Evolutionary conservation across 1,284 basidiomycete genomes (phyloP), one percentile per base, ranked within the genome.

Genomic region (Lentinula novae-zelandiae): DNA sequence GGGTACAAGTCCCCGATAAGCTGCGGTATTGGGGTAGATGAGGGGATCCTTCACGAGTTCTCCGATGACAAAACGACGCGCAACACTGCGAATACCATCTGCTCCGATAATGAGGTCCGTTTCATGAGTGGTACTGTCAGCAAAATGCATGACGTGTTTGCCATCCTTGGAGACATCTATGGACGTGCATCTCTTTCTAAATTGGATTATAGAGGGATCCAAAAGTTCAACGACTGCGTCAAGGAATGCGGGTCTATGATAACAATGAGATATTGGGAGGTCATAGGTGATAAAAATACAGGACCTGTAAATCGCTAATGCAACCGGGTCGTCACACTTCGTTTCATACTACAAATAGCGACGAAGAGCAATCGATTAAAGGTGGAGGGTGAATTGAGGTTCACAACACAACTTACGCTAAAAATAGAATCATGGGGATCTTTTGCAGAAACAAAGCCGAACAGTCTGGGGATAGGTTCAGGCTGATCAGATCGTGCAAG

Each of bases 51-150:
- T 66, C 22, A 66, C 62, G 2, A 60, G 63, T n/a, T 67, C 67
- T 13, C 70, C 71, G 5, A 74, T 66, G 17, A 81, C 71, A 40
- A 71, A 73, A 36, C 65, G 63, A 48, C 83, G 78, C 27, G 78
- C 71, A 1, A 67, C 65, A 61, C 82, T 84, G 66, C 74, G 79
- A 59, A 85, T 77, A 0, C 83, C 83, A 64, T 85, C 83, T 1
- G 82, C 78, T 10, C 82, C 82, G 56, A 85, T 73, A 22, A 85
- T 75, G 8, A 85, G 67, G 61, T 85, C 82, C 3, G 82, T 71
- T 63, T 78, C 76, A 61, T 78, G 70, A 0, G 71, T 73, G 10
- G 77, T 76, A 4, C 79, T 78, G 64, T 84, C 81, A 5, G 76
- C 62, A 64, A 84, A 84, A 31, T 73, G 68, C 1, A 84, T 64